phyloP scores from a whole-genome alignment of 257 asterid genomes.

The Sherardia arvensis region DNA sequence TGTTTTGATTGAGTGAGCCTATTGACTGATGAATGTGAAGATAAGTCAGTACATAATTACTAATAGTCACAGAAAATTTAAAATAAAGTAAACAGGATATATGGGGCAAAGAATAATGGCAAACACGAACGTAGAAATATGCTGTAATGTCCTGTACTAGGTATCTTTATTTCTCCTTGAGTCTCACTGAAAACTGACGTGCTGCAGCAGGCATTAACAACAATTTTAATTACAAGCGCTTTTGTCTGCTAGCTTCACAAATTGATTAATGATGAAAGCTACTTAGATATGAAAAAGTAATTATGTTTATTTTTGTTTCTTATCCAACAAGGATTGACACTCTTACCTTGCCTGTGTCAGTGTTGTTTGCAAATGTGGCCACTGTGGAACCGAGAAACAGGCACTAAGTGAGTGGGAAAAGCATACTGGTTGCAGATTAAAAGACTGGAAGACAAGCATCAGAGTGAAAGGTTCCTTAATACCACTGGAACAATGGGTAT shows the following conservation, averaged over 20 bases:
- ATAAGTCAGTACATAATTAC: background rate
- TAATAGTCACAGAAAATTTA: too few relatives aligned
- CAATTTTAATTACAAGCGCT: background rate
- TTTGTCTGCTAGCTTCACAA: background rate
- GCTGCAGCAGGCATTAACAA: background rate
- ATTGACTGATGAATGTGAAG: background rate
- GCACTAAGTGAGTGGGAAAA: conserved; percentile 94
- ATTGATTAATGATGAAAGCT: background rate
- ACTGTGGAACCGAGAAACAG: conserved; percentile 81
- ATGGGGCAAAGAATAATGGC: background rate
- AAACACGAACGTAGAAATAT: background rate
- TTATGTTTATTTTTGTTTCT: background rate
- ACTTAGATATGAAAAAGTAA: background rate
- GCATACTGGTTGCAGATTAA: conserved; percentile 77
- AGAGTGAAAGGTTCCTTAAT: conserved; percentile 73
- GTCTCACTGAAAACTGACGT: background rate
- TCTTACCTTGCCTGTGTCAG: conserved; percentile 30
- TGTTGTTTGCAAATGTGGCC: conserved; percentile 97
- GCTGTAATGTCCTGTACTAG: background rate
- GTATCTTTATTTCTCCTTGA: background rate
- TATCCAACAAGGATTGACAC: background rate
- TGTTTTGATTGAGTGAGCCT: background rate
- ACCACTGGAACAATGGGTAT: conserved; percentile 93
- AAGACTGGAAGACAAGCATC: conserved; percentile 91
- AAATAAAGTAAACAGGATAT: too few relatives aligned